phyloP scores from a whole-genome alignment of 176 grass and related monocot genomes.

The Triticum monococcum region DNA sequence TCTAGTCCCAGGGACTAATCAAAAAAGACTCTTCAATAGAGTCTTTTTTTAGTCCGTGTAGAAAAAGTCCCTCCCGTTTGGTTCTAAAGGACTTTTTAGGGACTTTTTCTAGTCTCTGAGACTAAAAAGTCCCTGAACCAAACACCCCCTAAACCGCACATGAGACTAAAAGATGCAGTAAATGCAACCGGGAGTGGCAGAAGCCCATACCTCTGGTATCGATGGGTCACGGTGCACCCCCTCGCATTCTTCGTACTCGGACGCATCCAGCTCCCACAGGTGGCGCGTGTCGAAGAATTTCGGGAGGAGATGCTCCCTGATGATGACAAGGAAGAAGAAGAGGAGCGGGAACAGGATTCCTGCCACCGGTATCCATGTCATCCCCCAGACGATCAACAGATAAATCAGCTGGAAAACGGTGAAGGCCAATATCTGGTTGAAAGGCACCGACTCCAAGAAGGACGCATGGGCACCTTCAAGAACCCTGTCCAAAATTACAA shows the following conservation, averaged over 20 bases:
- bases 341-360: slow-evolving; percentile 85
- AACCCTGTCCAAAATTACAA: slow-evolving; percentile 48
- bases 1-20: too few relatives aligned
- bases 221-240: slow-evolving; percentile 36
- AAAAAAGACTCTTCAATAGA: too few relatives aligned
- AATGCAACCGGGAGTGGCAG: background rate
- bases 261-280: slow-evolving; percentile 72
- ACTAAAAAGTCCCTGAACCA: too few relatives aligned
- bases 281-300: slow-evolving; percentile 53
- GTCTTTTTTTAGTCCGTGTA: too few relatives aligned
- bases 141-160: background rate
- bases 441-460: slow-evolving; percentile 76
- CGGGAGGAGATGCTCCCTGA: slow-evolving; percentile 74
- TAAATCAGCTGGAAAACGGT: slow-evolving; percentile 78
- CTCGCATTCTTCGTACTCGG: slow-evolving; percentile 78
- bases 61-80: too few relatives aligned
- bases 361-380: slow-evolving; percentile 81
- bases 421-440: slow-evolving; percentile 64
- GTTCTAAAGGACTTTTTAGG: too few relatives aligned
- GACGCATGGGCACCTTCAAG: slow-evolving; percentile 92
- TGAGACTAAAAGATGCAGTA: background rate
- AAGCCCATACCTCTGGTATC: slow-evolving; percentile 39
- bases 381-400: slow-evolving; percentile 70
- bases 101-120: too few relatives aligned
- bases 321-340: slow-evolving; percentile 70